Conservation (phyloP, 371 early-diverging fungal genomes). For the Lichtheimia corymbifera region DNA sequence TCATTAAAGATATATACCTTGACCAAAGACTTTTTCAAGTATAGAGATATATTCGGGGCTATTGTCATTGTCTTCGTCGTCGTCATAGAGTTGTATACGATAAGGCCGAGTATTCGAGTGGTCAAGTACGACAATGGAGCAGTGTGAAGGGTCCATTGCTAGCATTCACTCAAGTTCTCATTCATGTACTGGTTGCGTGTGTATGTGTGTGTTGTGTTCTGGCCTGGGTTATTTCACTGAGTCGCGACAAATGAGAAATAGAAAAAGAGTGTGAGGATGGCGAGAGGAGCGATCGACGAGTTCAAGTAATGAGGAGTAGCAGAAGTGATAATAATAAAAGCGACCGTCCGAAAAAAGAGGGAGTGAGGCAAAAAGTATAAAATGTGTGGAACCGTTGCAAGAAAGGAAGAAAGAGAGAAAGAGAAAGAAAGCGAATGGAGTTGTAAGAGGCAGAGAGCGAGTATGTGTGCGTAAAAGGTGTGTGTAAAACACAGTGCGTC, state of each 20-base stretch:
- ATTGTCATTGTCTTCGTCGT: constrained; percentile 12
- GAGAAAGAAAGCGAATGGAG: constrained; percentile 1
- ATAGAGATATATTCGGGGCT: constrained; percentile 14
- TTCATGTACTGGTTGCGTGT: background rate
- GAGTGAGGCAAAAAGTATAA: background rate
- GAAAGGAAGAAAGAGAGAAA: constrained; percentile 10
- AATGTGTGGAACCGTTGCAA: background rate
- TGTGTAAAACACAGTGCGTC: too few relatives aligned
- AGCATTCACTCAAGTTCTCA: constrained; percentile 3
- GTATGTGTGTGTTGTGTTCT: background rate
- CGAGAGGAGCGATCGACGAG: constrained; percentile 1
- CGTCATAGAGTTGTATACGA: constrained; percentile 14
- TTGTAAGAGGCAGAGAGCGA: background rate
- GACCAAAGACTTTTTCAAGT: constrained; percentile 20
- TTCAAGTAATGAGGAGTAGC: background rate
- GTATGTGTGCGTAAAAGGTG: too few relatives aligned
- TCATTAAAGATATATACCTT: constrained; percentile 14
- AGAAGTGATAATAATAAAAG: background rate
- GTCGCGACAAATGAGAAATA: background rate
- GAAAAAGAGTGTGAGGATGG: background rate
- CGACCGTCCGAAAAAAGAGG: background rate
- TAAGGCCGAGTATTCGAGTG: constrained; percentile 19
- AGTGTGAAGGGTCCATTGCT: constrained; percentile 26
- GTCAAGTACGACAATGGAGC: constrained; percentile 23
- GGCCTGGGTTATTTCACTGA: background rate